Conservation (phyloP, 352 stramenopile species). For the Peronospora farinosa region DNA sequence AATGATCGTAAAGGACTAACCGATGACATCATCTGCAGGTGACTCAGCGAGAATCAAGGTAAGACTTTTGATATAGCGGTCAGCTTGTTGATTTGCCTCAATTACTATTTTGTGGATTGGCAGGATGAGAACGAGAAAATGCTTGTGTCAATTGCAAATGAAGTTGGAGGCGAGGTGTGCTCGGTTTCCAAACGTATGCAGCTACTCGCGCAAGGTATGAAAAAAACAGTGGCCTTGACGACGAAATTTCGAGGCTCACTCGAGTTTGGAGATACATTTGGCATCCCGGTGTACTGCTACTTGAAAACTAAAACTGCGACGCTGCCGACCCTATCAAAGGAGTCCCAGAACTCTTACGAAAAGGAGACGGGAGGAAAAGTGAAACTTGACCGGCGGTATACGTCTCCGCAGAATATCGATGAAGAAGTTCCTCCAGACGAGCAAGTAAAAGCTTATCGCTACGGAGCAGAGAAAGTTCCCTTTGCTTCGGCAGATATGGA, state of each 20-base stretch:
- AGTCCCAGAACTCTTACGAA: constrained; percentile 62
- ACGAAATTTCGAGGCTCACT: constrained; percentile 74
- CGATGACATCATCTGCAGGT: constrained; percentile 6
- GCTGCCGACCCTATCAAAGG: constrained; percentile 62
- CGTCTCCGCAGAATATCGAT: constrained; percentile 55
- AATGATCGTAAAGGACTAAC: constrained; percentile 23
- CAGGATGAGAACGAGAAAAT: constrained; percentile 81
- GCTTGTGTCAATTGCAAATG: constrained; percentile 68
- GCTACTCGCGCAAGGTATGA: constrained; percentile 69
- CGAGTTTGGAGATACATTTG: constrained; percentile 59
- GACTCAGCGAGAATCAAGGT: constrained; percentile 20
- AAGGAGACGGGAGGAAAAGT: constrained; percentile 56
- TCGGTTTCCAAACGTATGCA: constrained; percentile 72
- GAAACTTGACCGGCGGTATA: constrained; percentile 69
- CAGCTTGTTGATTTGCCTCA: neutral
- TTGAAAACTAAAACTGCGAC: constrained; percentile 70
- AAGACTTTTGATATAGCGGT: neutral
- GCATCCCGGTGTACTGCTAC: constrained; percentile 73
- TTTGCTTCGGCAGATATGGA: constrained; percentile 77
- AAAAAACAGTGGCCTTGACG: constrained; percentile 56
- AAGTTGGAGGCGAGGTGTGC: constrained; percentile 59
- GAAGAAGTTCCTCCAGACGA: constrained; percentile 65
- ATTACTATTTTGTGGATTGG: neutral
- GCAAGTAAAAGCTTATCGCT: constrained; percentile 75
- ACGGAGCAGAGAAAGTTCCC: constrained; percentile 70